These are phyloP conservation scores for Citrus cavaleriei DNA, from an alignment of 345 rosid genomes.

Conservation along the genomic window DNA sequence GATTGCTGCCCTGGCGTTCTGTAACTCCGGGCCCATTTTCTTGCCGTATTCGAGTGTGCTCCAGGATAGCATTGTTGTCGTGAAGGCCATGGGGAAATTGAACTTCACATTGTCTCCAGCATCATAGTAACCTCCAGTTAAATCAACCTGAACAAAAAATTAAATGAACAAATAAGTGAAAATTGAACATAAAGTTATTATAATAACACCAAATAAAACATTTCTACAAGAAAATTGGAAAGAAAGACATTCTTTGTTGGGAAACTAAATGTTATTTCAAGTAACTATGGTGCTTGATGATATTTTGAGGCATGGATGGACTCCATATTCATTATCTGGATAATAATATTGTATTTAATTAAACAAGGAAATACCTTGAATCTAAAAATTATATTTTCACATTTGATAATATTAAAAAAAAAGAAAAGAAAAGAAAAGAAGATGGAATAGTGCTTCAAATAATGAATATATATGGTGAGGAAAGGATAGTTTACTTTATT, in stretches of 20 bases:
- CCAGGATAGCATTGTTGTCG: slow-evolving; percentile 94
- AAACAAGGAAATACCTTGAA: background rate
- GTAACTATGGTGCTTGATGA: background rate
- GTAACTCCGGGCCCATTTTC: slow-evolving; percentile 60
- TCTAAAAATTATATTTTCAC: no score
- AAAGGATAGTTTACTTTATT: background rate
- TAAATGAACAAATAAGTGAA: background rate
- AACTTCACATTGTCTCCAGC: slow-evolving; percentile 95
- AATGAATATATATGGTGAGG: background rate
- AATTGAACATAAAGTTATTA: background rate
- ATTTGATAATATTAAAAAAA: no score
- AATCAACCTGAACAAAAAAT: slow-evolving; percentile 53
- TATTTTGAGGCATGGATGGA: background rate
- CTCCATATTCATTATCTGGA: no score
- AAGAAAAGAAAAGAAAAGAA: no score
- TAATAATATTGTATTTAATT: no score
- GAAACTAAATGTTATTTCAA: no score
- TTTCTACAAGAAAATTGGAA: no score
- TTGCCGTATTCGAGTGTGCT: slow-evolving; percentile 74
- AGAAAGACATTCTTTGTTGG: no score
- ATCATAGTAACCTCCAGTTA: slow-evolving; percentile 87
- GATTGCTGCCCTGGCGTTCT: slow-evolving; percentile 54
- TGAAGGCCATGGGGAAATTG: slow-evolving; percentile 92
- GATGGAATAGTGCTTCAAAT: background rate
- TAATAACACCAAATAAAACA: no score